Base-by-base conservation (phyloP, 495 filamentous ascomycete species). In the Cryomyces minteri region DNA sequence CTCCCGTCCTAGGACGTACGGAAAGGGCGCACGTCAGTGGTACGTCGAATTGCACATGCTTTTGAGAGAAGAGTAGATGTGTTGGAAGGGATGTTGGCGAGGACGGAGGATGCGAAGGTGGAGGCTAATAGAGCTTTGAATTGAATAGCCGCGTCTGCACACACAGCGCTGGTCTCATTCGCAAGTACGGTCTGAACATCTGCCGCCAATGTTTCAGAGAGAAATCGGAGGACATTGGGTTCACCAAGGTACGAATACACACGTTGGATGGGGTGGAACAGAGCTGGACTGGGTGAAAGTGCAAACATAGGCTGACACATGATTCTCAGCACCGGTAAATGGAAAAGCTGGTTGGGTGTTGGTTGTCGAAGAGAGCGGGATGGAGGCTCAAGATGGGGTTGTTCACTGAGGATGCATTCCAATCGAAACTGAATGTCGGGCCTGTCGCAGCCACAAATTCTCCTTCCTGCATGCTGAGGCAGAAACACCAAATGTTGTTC, bases 171-270 rank as follows among this genome's bases (percentile, higher is more conserved):
- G 87, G 87, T 85, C 74, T 95, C 51, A 88, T 95, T 77, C 84
- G 87, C 74, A 95, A 95, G 72, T 95, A 95, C 74, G 88, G 88
- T 64, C 76, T 98, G 62, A 88, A 95, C 71, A 88, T 96, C 76
- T 95, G 88, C 82, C 83, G 87, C 77, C 88, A 98, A 72, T 96
- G 90, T 80, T 98, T 98, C 78, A 72, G 90, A 62, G 90, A 98
- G 79, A 95, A 96, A 77, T 72, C 78, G 53, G 58, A 71, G 62
- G 88, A 95, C 66, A 94, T 98, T 67, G 90, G 90, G 58, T 98
- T 98, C 76, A 71, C 79, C 70, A 96, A 98, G 87, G 88, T 88
- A 72, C 66, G 74, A 18, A 41, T 62, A 38, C 18, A 25, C 18
- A 25, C 18, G 2, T 25, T 25, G 18, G 18, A 25, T 25, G 18